phyloP scores from a whole-genome alignment of 2,329 filamentous ascomycete genomes.

The Diplodia corticola region DNA sequence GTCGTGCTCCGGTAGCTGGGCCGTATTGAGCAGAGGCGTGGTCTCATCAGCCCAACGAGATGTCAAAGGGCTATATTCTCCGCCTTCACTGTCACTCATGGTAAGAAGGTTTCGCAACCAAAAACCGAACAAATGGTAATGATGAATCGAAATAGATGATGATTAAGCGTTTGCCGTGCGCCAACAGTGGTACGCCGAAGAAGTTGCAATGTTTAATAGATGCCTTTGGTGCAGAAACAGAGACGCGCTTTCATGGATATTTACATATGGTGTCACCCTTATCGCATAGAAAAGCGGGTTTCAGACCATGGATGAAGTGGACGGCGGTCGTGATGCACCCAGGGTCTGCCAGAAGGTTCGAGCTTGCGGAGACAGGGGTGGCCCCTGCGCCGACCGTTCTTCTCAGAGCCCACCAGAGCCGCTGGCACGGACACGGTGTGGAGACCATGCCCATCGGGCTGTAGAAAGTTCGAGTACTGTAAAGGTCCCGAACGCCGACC shows the following conservation, averaged over 20 bases:
- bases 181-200: neutral
- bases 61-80: neutral
- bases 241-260: constrained; percentile 10
- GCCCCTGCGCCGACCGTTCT: neutral
- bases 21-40: constrained; percentile 2
- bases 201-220: neutral
- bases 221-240: neutral
- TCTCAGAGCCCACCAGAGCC: neutral
- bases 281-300: neutral
- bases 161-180: neutral
- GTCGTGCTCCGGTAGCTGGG: constrained; percentile 3
- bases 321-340: neutral
- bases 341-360: constrained; percentile 23
- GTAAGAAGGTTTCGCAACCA: neutral
- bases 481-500: neutral
- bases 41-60: constrained; percentile 15
- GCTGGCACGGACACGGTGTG: neutral
- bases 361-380: neutral
- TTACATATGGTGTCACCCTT: neutral
- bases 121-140: neutral
- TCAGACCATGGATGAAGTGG: neutral
- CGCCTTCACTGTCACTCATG: constrained; percentile 1
- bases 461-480: neutral
- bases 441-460: neutral
- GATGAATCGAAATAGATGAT: neutral